These are phyloP conservation scores for Solanum piurae DNA, from an alignment of 257 asterid species.

Conservation along the genomic window DNA sequence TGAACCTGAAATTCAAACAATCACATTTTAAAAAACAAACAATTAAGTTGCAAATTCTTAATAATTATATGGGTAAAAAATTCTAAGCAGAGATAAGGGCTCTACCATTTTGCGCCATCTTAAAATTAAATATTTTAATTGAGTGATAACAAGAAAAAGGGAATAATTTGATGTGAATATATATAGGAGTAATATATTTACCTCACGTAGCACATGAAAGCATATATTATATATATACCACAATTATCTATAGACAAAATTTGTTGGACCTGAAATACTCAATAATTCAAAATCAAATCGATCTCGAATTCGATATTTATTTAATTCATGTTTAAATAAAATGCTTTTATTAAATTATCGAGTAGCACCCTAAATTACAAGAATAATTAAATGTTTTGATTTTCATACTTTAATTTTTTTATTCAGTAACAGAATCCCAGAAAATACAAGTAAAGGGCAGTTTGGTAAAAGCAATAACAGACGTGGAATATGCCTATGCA, in stretches of 20 bases:
- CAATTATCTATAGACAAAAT: neutral
- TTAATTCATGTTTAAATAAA: neutral
- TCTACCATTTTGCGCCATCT: conserved; percentile 54
- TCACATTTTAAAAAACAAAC: neutral
- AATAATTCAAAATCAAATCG: neutral
- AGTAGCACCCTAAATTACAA: too few relatives aligned
- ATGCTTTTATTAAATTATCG: too few relatives aligned
- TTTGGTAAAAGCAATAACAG: neutral
- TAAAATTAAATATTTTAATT: neutral
- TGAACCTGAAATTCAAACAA: conserved; percentile 27
- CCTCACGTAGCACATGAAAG: neutral
- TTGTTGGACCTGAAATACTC: neutral
- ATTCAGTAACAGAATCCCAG: neutral
- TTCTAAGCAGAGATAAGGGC: neutral
- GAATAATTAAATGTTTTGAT: too few relatives aligned
- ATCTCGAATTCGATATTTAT: neutral
- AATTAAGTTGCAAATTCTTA: neutral
- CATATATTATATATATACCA: neutral
- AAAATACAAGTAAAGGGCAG: neutral
- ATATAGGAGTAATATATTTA: neutral
- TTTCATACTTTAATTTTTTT: too few relatives aligned
- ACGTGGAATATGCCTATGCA: neutral
- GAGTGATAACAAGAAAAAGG: conserved; percentile 1
- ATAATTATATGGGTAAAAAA: neutral
- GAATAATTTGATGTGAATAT: neutral